These are phyloP conservation scores for Pichia sp. DNA, from an alignment of 1,139 yeast genomes.

Conservation along the genomic window DNA sequence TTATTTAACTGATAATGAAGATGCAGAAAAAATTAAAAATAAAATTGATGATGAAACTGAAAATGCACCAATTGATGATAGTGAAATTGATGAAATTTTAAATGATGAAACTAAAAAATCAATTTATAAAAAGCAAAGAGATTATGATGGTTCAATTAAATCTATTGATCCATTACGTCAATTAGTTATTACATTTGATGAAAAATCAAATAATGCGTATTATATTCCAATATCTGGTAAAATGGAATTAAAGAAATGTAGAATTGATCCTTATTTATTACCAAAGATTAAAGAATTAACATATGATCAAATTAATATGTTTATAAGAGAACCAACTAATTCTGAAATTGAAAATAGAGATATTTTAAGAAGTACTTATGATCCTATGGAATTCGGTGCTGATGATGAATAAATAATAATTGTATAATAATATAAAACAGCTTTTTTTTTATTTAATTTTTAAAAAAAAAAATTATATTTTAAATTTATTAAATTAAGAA, in stretches of 20 bases:
- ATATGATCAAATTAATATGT: conserved; percentile 46
- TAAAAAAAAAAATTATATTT: background rate
- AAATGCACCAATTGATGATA: conserved; percentile 39
- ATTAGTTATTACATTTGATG: conserved; percentile 47
- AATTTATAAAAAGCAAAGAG: conserved; percentile 61
- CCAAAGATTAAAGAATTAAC: conserved; percentile 36
- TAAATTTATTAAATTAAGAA: too few species aligned
- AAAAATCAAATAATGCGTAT: conserved; percentile 48
- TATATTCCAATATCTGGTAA: conserved; percentile 77
- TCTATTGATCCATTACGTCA: conserved; percentile 49
- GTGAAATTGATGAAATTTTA: conserved; percentile 29
- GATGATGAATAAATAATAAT: conserved; percentile 26
- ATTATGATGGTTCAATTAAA: conserved; percentile 70
- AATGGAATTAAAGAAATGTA: conserved; percentile 76
- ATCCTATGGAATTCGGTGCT: conserved; percentile 64
- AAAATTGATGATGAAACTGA: conserved; percentile 37
- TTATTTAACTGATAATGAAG: conserved; percentile 48
- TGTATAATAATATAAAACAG: background rate
- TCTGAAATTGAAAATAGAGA: conserved; percentile 66
- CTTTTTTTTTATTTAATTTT: too few species aligned
- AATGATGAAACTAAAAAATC: conserved; percentile 39
- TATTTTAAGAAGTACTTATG: conserved; percentile 58
- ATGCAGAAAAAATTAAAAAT: conserved; percentile 36
- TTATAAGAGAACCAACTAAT: conserved; percentile 67
- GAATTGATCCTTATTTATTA: conserved; percentile 48